Base-by-base conservation (phyloP, 2,329 filamentous ascomycete species). In the Cladophialophora yegresii region DNA sequence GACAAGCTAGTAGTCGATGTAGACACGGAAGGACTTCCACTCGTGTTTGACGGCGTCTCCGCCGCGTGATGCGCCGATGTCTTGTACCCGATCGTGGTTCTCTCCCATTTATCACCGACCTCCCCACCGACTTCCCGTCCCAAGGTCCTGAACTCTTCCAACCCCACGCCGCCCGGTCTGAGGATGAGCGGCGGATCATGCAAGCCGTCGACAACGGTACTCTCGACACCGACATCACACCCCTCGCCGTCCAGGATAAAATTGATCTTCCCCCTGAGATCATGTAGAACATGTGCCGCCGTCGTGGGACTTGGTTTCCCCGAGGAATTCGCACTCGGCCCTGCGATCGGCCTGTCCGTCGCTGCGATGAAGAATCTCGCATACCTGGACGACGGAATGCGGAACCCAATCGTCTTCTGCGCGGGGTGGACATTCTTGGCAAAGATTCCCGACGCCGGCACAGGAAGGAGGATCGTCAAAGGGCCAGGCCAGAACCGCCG, bases 371-470 rank as follows among this genome's bases (percentile, higher is more conserved):
- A 85, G 0, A 91, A 87, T 50, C 95, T 84, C 0, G 95, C 93
- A n/a, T 98, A 85, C 12, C 89, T 82, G 26, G 91, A 92, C 12
- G 88, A 85, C 1, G 95, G 95, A 87, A 99, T 95, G 40, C 95
- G 88, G 43, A 87, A 93, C 55, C 92, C 95, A 77, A 99, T 97
- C 0, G 91, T 96, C 8, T 81, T 75, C 32, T 97, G 83, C 0
- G 89, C 90, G 1, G 93, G 92, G 2, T 95, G 98, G 10, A 98
- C 93, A 77, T 97, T 92, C n/a, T 90, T 87, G 0, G 93, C 93
- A 6, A 99, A 83, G 13, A 83, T 82, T 30, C 81, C 76, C 23
- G 62, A 57, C n/a, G 79, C 71, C 0, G 91, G 90, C 57, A 91
- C 89, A 0, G 89, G 91, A 6, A 99, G 83, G 51, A 99, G 84